These are phyloP conservation scores for Dendrocalamus latiflorus DNA, from an alignment of 202 grass and related monocot genomes.

Conservation along the genomic window DNA sequence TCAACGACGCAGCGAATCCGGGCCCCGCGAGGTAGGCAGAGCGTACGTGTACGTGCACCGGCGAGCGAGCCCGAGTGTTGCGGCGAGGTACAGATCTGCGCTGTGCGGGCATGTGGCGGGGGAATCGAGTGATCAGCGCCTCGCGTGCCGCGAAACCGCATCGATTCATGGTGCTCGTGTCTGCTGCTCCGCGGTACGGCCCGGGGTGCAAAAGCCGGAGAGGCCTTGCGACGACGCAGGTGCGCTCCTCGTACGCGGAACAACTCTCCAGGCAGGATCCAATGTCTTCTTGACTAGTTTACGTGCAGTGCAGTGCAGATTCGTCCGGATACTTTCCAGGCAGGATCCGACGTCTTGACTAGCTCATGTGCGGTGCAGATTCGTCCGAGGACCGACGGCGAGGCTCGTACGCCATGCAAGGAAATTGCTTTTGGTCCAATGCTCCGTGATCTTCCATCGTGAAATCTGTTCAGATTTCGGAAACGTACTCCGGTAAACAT, in stretches of 20 bases:
- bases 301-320: too few species aligned
- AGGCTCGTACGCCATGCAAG: background rate
- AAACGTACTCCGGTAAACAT: too few species aligned
- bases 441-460: background rate
- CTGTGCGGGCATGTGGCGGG: constrained; percentile 24
- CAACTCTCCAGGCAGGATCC: too few species aligned
- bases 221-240: constrained; percentile 15
- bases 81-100: background rate
- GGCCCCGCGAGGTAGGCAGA: too few species aligned
- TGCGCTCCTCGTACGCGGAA: background rate
- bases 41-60: background rate
- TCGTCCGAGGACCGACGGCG: background rate
- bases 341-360: constrained; percentile 37
- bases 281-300: too few species aligned
- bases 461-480: background rate
- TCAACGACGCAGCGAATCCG: background rate
- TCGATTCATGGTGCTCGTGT: constrained; percentile 30
- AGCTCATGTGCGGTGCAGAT: background rate
- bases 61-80: background rate
- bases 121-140: constrained; percentile 12
- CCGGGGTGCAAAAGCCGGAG: constrained; percentile 16
- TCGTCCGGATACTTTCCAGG: constrained; percentile 10
- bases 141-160: constrained; percentile 16
- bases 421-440: background rate
- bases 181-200: constrained; percentile 31